Conservation (phyloP, 169 alveolate species). For the Cryptosporidium baileyi region DNA sequence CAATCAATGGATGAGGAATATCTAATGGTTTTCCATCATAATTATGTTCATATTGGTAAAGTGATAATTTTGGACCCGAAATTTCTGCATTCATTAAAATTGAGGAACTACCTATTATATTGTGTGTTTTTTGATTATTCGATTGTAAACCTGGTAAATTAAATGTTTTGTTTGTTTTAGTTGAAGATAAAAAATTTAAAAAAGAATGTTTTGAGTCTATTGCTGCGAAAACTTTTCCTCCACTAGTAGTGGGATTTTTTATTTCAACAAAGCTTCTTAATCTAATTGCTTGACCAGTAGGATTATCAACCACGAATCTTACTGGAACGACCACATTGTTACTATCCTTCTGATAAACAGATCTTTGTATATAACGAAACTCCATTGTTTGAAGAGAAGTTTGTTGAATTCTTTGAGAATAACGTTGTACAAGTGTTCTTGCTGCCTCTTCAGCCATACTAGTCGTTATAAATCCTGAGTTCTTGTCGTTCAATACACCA, state of each 20-base stretch:
- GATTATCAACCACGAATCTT: conserved; percentile 72
- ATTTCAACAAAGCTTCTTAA: conserved; percentile 70
- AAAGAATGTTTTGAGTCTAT: conserved; percentile 50
- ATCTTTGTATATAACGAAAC: conserved; percentile 70
- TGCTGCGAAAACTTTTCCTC: conserved; percentile 72
- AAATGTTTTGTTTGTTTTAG: not conserved
- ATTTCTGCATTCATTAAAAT: not conserved
- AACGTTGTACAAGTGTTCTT: conserved; percentile 66
- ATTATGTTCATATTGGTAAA: conserved; percentile 51
- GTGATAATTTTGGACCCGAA: not conserved
- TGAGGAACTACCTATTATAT: not conserved
- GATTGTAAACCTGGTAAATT: conserved; percentile 1
- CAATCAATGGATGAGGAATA: conserved; percentile 73
- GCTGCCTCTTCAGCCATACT: conserved; percentile 73
- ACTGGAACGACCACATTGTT: conserved; percentile 69
- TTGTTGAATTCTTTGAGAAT: conserved; percentile 70
- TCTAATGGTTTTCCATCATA: conserved; percentile 73
- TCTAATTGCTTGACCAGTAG: conserved; percentile 74
- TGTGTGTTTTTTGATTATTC: not conserved
- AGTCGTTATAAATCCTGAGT: conserved; percentile 42
- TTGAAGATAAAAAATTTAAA: conserved; percentile 6
- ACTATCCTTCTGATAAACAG: conserved; percentile 60
- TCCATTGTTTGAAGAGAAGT: conserved; percentile 66
- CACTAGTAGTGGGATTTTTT: conserved; percentile 72
- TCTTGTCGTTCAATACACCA: conserved; percentile 26